A percentile compares a stretch with the other conserved stretches of the same genome.
Conservation (phyloP, 768 basidiomycete species). For the Tubosaeta sp. region DNA sequence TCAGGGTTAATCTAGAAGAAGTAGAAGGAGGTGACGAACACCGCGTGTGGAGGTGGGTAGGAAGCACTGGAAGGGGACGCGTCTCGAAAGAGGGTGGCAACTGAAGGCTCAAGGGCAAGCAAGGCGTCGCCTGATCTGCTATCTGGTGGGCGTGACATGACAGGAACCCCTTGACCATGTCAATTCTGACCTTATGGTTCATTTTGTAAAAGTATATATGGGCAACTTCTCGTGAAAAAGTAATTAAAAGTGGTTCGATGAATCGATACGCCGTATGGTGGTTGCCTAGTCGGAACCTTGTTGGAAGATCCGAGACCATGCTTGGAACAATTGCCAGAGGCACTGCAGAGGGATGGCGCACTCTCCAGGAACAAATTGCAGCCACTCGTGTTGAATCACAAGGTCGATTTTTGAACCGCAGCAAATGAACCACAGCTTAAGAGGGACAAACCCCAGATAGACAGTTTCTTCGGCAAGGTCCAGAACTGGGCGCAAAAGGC, state of each 20-base stretch:
- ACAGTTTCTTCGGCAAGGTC: slow-evolving; percentile 18
- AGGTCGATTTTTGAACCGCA: slow-evolving; percentile 16
- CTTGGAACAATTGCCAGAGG: slow-evolving; percentile 26
- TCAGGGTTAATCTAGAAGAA: slow-evolving; percentile 80
- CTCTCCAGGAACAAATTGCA: slow-evolving; percentile 26
- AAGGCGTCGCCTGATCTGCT: slow-evolving; percentile 21
- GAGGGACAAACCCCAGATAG: slow-evolving; percentile 22
- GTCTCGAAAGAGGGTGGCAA: slow-evolving; percentile 32
- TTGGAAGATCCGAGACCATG: slow-evolving; percentile 31
- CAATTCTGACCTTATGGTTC: slow-evolving; percentile 9
- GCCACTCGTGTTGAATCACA: slow-evolving; percentile 27
- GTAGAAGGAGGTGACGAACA: slow-evolving; percentile 81
- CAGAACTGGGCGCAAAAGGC: slow-evolving; percentile 35
- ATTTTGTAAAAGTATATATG: slow-evolving; percentile 13
- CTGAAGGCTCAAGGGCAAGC: slow-evolving; percentile 22
- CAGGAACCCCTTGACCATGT: slow-evolving; percentile 24
- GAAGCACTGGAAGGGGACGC: slow-evolving; percentile 39
- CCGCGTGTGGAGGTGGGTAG: slow-evolving; percentile 91
- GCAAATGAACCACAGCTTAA: slow-evolving; percentile 13
- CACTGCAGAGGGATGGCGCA: slow-evolving; percentile 24
- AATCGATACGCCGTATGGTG: slow-evolving; percentile 17
- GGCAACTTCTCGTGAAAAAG: slow-evolving; percentile 22
- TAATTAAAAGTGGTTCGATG: slow-evolving; percentile 27
- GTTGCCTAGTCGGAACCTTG: slow-evolving; percentile 26
- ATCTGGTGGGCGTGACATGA: slow-evolving; percentile 11